phyloP scores from a whole-genome alignment of 2,329 filamentous ascomycete species.

The Calonectria leucothoes region DNA sequence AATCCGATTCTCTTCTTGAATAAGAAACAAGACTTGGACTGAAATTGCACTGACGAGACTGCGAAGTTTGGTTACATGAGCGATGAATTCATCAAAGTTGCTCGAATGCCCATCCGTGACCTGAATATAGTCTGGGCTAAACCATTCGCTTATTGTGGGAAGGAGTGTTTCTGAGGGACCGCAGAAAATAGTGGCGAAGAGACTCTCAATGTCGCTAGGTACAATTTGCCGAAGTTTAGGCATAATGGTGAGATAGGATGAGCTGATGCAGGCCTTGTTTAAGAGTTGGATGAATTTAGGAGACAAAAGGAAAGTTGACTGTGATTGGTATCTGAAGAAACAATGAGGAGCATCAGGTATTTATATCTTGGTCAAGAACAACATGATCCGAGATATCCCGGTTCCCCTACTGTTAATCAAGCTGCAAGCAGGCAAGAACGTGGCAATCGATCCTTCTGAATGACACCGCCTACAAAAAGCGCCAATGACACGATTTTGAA shows the following conservation, averaged over 20 bases:
- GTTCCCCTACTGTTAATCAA: neutral
- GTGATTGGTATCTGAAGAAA: neutral
- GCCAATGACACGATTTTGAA: neutral
- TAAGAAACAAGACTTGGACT: neutral
- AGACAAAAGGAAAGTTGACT: neutral
- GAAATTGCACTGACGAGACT: neutral
- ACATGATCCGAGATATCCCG: neutral
- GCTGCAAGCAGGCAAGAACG: neutral
- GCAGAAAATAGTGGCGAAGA: neutral
- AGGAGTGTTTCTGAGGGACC: neutral
- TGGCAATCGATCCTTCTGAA: neutral
- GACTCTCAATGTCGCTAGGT: neutral
- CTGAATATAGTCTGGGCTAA: neutral
- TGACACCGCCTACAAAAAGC: neutral
- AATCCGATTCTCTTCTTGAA: neutral
- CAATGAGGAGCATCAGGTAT: neutral
- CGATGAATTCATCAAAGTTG: neutral
- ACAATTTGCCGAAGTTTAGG: neutral
- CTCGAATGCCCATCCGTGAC: neutral
- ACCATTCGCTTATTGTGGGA: neutral
- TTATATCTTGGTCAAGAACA: neutral
- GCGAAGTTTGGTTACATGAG: neutral
- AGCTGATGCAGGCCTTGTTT: neutral
- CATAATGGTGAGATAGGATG: neutral
- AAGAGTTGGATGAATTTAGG: neutral